These are phyloP conservation scores for Trichoderma koningiopsis DNA, from an alignment of 2,329 filamentous ascomycete species.

Conservation along the genomic window DNA sequence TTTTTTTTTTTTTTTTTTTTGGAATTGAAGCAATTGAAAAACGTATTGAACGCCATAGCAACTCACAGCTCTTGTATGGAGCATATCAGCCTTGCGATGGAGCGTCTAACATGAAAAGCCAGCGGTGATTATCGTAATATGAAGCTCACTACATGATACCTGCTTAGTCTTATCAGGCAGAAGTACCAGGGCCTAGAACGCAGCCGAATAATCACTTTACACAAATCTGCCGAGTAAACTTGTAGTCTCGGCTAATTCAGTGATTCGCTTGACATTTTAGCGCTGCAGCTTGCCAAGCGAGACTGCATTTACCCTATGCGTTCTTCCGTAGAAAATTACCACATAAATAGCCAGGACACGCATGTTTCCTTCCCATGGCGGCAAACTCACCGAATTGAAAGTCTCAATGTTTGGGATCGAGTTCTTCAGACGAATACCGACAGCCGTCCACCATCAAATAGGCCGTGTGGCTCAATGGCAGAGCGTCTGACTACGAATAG, in stretches of 20 bases:
- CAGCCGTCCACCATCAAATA: not conserved
- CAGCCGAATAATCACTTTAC: not conserved
- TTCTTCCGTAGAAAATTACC: not conserved
- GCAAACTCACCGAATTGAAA: not conserved
- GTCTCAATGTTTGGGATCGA: not conserved
- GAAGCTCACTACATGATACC: not conserved
- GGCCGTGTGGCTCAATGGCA: constrained; percentile 26
- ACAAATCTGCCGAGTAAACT: not conserved
- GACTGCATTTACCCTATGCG: not conserved
- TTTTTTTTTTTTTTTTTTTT: no score
- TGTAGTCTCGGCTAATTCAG: not conserved
- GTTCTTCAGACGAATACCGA: not conserved
- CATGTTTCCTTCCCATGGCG: not conserved
- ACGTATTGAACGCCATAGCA: not conserved
- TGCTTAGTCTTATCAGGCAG: not conserved
- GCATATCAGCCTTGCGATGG: not conserved
- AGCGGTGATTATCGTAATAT: not conserved
- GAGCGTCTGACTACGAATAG: constrained; percentile 25
- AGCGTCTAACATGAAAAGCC: not conserved
- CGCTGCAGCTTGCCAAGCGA: not conserved
- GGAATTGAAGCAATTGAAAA: no score
- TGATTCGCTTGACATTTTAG: not conserved
- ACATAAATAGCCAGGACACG: not conserved
- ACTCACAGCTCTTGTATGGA: not conserved
- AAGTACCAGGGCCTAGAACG: not conserved